Conservation (phyloP, 768 basidiomycete species). For the Calocybe cyanea region DNA sequence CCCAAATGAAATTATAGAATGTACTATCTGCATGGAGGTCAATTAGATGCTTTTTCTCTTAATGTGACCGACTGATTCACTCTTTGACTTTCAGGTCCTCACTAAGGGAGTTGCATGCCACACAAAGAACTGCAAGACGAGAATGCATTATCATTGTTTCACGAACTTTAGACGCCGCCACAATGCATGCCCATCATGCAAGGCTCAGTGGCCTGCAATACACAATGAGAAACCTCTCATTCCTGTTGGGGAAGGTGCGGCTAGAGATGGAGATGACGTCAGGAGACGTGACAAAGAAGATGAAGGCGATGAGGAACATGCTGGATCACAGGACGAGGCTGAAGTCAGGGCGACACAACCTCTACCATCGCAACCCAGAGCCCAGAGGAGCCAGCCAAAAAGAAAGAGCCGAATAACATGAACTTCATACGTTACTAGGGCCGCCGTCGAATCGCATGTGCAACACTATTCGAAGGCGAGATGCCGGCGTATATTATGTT, state of each 20-base stretch:
- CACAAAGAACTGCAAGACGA: constrained; percentile 56
- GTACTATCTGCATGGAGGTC: constrained; percentile 72
- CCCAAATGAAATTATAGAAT: constrained; percentile 66
- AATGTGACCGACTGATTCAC: background rate
- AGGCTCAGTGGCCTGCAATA: constrained; percentile 56
- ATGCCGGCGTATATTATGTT: too few species aligned
- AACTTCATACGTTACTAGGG: too few species aligned
- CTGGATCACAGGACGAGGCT: constrained; percentile 24
- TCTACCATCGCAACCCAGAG: constrained; percentile 14
- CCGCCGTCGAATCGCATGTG: too few species aligned
- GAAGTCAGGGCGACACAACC: constrained; percentile 37
- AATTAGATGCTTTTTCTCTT: background rate
- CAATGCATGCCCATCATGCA: constrained; percentile 54
- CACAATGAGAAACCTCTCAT: constrained; percentile 39
- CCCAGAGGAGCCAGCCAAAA: constrained; percentile 28
- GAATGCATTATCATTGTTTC: constrained; percentile 67
- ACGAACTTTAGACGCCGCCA: constrained; percentile 41
- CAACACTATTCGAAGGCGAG: too few species aligned
- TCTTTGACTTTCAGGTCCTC: constrained; percentile 41
- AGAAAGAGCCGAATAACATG: constrained; percentile 32
- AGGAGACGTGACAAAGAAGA: constrained; percentile 28
- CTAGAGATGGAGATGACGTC: constrained; percentile 54
- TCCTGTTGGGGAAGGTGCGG: constrained; percentile 68
- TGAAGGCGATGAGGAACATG: constrained; percentile 40
- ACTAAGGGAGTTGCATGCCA: constrained; percentile 67